Percentiles rank a stretch among this genome's conserved stretches.
These are phyloP conservation scores for Neonectria faginata DNA, from an alignment of 2,329 filamentous ascomycete species.

Conservation along the genomic window DNA sequence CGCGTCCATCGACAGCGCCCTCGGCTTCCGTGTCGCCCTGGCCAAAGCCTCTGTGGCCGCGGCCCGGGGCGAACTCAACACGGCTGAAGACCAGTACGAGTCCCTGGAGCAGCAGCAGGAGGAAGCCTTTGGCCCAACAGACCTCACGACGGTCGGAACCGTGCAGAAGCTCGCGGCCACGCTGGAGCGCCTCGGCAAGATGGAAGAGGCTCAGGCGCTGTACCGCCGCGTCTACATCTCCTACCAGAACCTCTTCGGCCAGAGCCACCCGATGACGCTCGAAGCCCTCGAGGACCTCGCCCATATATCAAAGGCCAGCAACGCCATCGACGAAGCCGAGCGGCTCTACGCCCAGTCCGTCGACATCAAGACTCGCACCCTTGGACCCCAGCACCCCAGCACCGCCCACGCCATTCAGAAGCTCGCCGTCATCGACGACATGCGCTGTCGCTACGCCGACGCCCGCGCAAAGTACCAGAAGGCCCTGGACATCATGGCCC, in stretches of 20 bases:
- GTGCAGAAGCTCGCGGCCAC: slow-evolving; percentile 25
- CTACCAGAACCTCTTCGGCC: slow-evolving; percentile 41
- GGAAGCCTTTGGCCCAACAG: slow-evolving; percentile 23
- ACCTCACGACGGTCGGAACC: slow-evolving; percentile 20
- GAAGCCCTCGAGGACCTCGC: slow-evolving; percentile 46
- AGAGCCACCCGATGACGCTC: slow-evolving; percentile 44
- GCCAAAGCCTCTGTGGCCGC: slow-evolving; percentile 22
- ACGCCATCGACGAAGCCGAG: slow-evolving; percentile 47
- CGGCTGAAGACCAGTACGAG: slow-evolving; percentile 23
- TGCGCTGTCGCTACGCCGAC: slow-evolving; percentile 23
- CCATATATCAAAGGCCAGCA: slow-evolving; percentile 37
- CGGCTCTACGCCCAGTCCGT: slow-evolving; percentile 42
- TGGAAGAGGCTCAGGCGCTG: slow-evolving; percentile 27
- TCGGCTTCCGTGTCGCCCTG: slow-evolving; percentile 24
- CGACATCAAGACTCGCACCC: slow-evolving; percentile 29
- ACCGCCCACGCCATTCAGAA: slow-evolving; percentile 36
- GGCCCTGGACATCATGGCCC: slow-evolving; percentile 26
- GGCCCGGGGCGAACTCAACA: slow-evolving; percentile 18
- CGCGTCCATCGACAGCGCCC: slow-evolving; percentile 15
- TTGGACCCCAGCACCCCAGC: slow-evolving; percentile 20
- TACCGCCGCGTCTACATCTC: slow-evolving; percentile 27
- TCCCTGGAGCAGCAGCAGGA: slow-evolving; percentile 24
- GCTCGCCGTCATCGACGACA: slow-evolving; percentile 42
- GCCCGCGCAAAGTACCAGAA: slow-evolving; percentile 22
- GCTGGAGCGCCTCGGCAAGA: slow-evolving; percentile 21